phyloP scores from a whole-genome alignment of 306 rosid genomes.

The Calophaca sinica region DNA sequence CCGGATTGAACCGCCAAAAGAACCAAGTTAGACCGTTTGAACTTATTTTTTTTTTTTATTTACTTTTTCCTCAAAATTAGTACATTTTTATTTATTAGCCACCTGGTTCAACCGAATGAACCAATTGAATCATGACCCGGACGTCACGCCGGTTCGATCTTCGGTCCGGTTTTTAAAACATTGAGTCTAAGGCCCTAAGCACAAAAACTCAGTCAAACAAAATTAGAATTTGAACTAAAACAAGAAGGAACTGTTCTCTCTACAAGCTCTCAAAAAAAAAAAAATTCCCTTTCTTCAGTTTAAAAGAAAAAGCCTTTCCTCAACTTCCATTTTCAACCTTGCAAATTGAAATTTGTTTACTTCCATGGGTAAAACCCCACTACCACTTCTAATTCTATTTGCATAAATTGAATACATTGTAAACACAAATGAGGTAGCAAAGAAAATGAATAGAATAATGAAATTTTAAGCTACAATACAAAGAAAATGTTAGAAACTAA shows the following conservation, averaged over 20 bases:
- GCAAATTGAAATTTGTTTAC: not conserved
- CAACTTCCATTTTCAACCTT: slow-evolving; percentile 15
- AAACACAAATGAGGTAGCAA: not conserved
- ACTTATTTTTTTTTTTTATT: no score
- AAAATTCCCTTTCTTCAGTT: slow-evolving; percentile 9
- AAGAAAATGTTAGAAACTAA: no score
- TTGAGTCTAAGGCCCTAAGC: not conserved
- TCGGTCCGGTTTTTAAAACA: no score
- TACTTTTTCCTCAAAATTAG: no score
- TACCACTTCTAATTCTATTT: not conserved
- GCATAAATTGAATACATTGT: not conserved
- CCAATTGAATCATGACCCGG: no score
- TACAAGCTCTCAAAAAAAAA: not conserved
- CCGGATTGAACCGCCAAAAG: no score
- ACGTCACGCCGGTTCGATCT: no score
- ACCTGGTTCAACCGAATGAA: no score
- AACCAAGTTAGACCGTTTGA: no score
- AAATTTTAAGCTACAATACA: no score
- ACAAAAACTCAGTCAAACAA: not conserved
- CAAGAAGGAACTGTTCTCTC: not conserved
- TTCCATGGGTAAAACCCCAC: no score
- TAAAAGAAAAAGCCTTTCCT: not conserved
- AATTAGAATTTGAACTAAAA: not conserved
- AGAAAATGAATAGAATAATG: not conserved
- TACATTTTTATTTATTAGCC: no score